Evolutionary conservation across 805 yeast species (phyloP).

Genomic region (Saturnispora diversa): DNA sequence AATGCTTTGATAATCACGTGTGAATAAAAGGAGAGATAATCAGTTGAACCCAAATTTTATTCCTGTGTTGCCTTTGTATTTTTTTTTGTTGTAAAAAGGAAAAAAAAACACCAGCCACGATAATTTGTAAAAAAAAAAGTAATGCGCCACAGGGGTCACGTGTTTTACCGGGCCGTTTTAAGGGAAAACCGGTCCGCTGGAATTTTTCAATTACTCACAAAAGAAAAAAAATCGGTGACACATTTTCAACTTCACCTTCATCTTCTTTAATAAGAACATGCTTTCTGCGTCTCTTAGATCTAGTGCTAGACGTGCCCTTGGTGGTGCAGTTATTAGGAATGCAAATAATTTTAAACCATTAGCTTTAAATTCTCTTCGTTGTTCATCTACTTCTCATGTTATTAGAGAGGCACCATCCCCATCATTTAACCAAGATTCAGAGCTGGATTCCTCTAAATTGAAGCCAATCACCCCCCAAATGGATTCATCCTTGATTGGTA

Average conservation of each 20-base stretch:
- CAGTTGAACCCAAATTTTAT: too few species aligned
- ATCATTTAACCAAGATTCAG: slow-evolving; percentile 16
- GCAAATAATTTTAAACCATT: background rate
- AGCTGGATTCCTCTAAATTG: slow-evolving; percentile 17
- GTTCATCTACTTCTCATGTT: slow-evolving; percentile 9
- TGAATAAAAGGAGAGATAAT: too few species aligned
- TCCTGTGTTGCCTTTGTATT: too few species aligned
- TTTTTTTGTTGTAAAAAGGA: too few species aligned
- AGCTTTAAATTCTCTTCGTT: slow-evolving; percentile 3
- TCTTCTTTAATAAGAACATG: slow-evolving; percentile 1
- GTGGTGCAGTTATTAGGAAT: background rate
- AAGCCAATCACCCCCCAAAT: slow-evolving; percentile 16
- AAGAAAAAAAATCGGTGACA: background rate
- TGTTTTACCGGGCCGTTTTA: background rate
- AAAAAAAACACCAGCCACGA: too few species aligned
- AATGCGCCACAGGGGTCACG: too few species aligned
- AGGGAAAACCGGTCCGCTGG: background rate
- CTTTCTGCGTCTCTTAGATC: slow-evolving; percentile 4
- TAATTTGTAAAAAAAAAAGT: too few species aligned
- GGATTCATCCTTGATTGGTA: slow-evolving; percentile 88
- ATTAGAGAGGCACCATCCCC: slow-evolving; percentile 20
- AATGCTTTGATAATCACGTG: slow-evolving; percentile 6
- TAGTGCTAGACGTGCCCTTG: background rate
- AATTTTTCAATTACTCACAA: slow-evolving; percentile 6
- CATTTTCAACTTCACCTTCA: background rate